These are phyloP conservation scores for Fusarium verticillioides DNA, from an alignment of 2,329 filamentous ascomycete genomes.

Conservation along the genomic window DNA sequence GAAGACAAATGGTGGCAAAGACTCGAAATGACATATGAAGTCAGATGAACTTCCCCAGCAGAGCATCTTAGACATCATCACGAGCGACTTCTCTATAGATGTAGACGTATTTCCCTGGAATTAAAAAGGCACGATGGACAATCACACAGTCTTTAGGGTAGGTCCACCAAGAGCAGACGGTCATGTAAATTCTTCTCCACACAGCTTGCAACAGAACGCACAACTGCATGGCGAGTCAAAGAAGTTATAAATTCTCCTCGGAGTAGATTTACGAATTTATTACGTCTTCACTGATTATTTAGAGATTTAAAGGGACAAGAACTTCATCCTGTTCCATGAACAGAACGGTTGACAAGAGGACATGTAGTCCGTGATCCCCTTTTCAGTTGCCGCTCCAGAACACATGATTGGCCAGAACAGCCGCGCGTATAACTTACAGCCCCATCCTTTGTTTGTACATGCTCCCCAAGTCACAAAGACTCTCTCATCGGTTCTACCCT, in stretches of 20 bases:
- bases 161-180: background rate
- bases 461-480: background rate
- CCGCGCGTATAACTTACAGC: background rate
- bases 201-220: accelerated
- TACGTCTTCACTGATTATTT: accelerated
- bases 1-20: accelerated
- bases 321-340: accelerated
- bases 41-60: accelerated
- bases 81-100: accelerated
- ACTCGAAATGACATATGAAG: accelerated
- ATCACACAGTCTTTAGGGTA: background rate
- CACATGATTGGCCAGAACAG: background rate
- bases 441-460: background rate
- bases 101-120: accelerated
- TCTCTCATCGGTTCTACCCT: accelerated
- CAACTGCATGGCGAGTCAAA: background rate
- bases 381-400: background rate
- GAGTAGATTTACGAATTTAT: accelerated
- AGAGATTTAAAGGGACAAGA: accelerated
- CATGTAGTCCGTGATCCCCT: background rate
- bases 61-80: accelerated
- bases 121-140: accelerated
- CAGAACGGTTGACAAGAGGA: no score
- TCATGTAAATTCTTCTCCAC: accelerated
- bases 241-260: accelerated